phyloP scores from a whole-genome alignment of 345 rosid genomes.

The Eutrema japonicum region DNA sequence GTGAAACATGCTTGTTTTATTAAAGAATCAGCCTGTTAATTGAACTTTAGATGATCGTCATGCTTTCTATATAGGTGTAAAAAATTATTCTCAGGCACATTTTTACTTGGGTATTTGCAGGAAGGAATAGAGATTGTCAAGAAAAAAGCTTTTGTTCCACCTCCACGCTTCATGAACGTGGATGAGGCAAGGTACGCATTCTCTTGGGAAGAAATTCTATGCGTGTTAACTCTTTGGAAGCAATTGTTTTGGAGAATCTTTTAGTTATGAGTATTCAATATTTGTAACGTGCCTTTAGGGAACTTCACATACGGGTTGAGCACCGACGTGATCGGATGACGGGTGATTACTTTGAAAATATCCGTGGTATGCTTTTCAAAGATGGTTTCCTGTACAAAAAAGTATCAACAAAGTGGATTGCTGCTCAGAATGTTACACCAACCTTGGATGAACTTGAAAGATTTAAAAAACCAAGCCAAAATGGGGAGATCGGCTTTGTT shows the following conservation, averaged over 20 bases:
- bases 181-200: constrained; percentile 84
- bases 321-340: constrained; percentile 70
- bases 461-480: constrained; percentile 66
- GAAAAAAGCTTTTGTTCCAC: constrained; percentile 88
- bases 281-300: constrained; percentile 50
- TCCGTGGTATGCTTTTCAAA: constrained; percentile 70
- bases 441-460: constrained; percentile 91
- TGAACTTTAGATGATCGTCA: background rate
- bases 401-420: constrained; percentile 76
- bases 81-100: no score
- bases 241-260: background rate
- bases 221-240: background rate
- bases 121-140: constrained; percentile 75
- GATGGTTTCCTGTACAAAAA: constrained; percentile 84
- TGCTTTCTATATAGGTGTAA: no score
- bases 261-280: constrained; percentile 2
- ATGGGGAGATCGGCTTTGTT: constrained; percentile 67
- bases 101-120: constrained; percentile 40
- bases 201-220: constrained; percentile 7
- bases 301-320: constrained; percentile 81
- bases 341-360: constrained; percentile 81
- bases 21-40: background rate
- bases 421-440: constrained; percentile 69
- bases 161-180: constrained; percentile 85
- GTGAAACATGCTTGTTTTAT: background rate